Evolutionary conservation across 2,329 filamentous ascomycete species (phyloP), one percentile per base, ranked within the genome.

Genomic region (Acarospora socialis): DNA sequence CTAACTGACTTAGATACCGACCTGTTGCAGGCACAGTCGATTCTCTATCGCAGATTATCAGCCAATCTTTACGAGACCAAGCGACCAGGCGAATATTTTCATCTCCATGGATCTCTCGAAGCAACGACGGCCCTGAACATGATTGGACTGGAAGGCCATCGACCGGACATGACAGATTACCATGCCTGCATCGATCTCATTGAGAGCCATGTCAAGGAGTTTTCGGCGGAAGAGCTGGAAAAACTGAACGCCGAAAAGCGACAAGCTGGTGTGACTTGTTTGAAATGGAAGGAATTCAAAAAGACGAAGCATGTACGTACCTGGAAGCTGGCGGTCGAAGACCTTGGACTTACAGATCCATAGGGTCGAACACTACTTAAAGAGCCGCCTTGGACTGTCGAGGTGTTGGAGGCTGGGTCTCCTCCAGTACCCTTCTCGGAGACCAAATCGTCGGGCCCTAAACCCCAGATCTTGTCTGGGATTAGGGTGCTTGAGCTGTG

Each of bases 401-500:
- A 62, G 22, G 53, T 51, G 8, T 56, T 75, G 2, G 67, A 73
- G 40, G 46, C 49, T 1, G 46, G 54, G 4, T 69, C 72, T 3
- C 63, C 65, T 3, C 61, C 64, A 5, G 49, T 53, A 3, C 58
- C 57, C 5, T 45, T 71, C 31, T 36, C 47, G 7, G 26, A 7
- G 38, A 49, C 9, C 16, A 46, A 33, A 39, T 45, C 7, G 47
- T 47, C 16, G 52, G 45, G 12, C 41, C 50, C 49, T 17, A 32
- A 51, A 34, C 46, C 52, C 27, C 46, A 55, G 26, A 51, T 43
- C 44, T 72, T 58, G 37, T 62, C 46, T 5, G 78, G 78, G 0
- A 63, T 83, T 49, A 77, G 76, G 41, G 77, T 84, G 4, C 63
- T 84, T 4, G 80, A 86, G 47, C 57, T 84, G 18, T 80, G 77